Evolutionary conservation across 2,329 filamentous ascomycete genomes (phyloP).

Genomic region (Fusarium cyanostomum): DNA sequence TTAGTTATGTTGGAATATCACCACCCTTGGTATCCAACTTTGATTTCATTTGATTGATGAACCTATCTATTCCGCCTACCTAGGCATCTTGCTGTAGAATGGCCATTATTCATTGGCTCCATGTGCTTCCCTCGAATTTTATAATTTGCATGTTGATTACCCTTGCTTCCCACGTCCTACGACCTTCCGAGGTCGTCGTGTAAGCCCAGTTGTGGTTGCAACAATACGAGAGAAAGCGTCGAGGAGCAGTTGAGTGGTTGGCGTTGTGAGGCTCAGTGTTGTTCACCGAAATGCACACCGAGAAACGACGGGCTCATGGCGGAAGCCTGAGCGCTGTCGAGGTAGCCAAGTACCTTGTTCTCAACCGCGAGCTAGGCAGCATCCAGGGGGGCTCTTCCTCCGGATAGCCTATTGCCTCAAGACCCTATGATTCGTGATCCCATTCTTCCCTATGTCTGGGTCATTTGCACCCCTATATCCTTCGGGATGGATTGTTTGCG

Average conservation of each 20-base stretch:
- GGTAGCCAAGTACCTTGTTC: not conserved
- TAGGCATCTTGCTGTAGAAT: too few species aligned
- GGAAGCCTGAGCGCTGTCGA: too few species aligned
- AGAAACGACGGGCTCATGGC: not conserved
- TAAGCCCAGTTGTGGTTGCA: not conserved
- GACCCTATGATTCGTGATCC: too few species aligned
- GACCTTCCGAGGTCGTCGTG: not conserved
- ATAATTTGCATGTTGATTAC: not conserved
- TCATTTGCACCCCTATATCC: constrained; percentile 2
- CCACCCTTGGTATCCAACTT: too few species aligned
- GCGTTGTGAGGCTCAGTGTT: not conserved
- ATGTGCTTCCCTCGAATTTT: too few species aligned
- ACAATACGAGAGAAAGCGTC: too few species aligned
- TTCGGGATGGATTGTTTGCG: constrained; percentile 21
- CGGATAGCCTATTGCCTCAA: too few species aligned
- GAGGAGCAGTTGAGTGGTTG: not conserved
- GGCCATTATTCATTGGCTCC: too few species aligned
- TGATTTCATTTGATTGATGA: too few species aligned
- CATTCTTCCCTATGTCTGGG: not conserved
- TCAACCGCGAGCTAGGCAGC: not conserved
- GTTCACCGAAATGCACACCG: not conserved
- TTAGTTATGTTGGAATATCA: too few species aligned
- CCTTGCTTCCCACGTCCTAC: not conserved
- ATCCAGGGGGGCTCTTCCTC: not conserved
- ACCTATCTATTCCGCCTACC: too few species aligned